Base-by-base conservation (phyloP, 2,329 filamentous ascomycete genomes). In the Acarospora socialis region DNA sequence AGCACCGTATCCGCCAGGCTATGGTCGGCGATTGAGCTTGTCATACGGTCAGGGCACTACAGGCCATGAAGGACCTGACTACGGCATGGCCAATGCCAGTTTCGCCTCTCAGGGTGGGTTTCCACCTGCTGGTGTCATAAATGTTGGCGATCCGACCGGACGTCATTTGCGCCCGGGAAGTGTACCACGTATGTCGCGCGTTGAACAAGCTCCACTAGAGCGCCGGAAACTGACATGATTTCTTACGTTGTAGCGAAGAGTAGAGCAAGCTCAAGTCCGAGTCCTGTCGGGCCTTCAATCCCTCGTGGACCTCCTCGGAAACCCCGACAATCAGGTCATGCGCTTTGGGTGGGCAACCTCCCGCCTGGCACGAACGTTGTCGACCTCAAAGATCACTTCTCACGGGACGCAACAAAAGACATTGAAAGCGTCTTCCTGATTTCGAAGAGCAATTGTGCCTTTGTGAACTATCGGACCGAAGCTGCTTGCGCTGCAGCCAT, bases 381-480 rank as follows among this genome's bases (percentile, higher is more conserved):
- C 55, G 79, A 71, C 36, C 61, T 95, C n/a, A 92, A 94, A 32
- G 74, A 90, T 37, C 81, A 94, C 51, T 90, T 94, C 36, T 92
- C 81, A 39, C 73, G 72, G 40, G 78, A 86, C 42, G 77, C 82
- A 0, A 68, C 66, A 0, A 70, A 65, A 24, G 70, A 84, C 1
- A 72, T 95, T 14, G 81, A 93, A 51, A 93, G 84, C 28, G 62
- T 95, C 0, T 94, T 95, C 44, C 61, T 95, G 21, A 95, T 95
- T 23, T 87, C 86, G 0, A 94, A 94, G 54, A 94, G 86, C 52
- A 94, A 94, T 50, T 95, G 87, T 49, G 87, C 86, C 0, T 95
- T 95, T 59, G 83, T 92, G 42, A 95, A 95, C 49, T 95, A 92
- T 53, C 81, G 77, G 40, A 79, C 82, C 30, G 84, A 93, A 46